These are phyloP conservation scores for Pleurotus cornucopiae DNA, from an alignment of 768 basidiomycete genomes.

Conservation along the genomic window DNA sequence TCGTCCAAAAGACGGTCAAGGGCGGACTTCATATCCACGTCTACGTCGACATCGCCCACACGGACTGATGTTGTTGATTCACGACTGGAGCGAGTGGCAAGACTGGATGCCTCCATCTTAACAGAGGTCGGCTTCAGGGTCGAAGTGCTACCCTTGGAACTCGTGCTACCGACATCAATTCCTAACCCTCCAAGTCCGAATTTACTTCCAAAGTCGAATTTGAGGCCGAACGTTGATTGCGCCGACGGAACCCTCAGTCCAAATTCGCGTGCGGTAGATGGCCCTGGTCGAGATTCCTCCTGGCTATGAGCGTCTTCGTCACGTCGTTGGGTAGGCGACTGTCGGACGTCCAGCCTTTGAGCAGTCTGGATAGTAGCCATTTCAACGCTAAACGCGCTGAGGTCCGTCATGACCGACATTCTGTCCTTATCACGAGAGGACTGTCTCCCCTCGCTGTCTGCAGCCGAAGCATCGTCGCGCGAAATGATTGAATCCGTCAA, in stretches of 20 bases:
- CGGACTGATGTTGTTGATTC: slow-evolving; percentile 27
- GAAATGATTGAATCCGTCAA: no score
- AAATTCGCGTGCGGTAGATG: slow-evolving; percentile 23
- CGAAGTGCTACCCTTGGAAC: slow-evolving; percentile 8
- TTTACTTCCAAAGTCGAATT: slow-evolving; percentile 45
- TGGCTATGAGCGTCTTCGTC: slow-evolving; percentile 2
- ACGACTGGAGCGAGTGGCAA: slow-evolving; percentile 22
- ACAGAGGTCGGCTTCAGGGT: slow-evolving; percentile 5
- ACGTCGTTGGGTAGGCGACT: not conserved
- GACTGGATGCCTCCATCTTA: slow-evolving; percentile 15
- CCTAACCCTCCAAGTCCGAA: slow-evolving; percentile 29
- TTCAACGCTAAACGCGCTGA: slow-evolving; percentile 44
- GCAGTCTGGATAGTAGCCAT: slow-evolving; percentile 45
- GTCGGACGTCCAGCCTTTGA: slow-evolving; percentile 27
- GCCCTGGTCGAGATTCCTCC: slow-evolving; percentile 19
- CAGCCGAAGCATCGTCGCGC: no score
- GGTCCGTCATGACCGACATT: slow-evolving; percentile 33
- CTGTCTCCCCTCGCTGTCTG: not conserved
- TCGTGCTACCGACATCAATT: slow-evolving; percentile 23
- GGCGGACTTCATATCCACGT: slow-evolving; percentile 70
- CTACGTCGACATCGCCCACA: slow-evolving; percentile 50
- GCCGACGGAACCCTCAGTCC: slow-evolving; percentile 19
- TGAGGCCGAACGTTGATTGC: slow-evolving; percentile 23
- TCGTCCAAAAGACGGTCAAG: slow-evolving; percentile 73
- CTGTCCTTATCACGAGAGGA: slow-evolving; percentile 26